Percentiles rank a stretch among this genome's conserved stretches.
Conservation (phyloP, 2,329 filamentous ascomycete species). For the Epichloe amarillans region DNA sequence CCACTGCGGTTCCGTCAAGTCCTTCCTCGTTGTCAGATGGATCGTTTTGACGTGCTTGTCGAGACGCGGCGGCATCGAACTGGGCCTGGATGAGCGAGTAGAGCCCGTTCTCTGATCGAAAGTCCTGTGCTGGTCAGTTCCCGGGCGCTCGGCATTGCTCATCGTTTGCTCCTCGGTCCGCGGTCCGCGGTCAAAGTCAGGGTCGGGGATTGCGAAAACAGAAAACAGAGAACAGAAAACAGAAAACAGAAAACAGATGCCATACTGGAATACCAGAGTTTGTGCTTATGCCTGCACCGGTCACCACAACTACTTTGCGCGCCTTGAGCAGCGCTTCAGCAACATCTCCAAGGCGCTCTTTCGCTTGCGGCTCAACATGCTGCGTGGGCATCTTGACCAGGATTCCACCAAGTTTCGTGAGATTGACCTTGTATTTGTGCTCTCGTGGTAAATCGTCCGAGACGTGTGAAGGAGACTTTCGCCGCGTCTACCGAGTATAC, state of each 20-base stretch:
- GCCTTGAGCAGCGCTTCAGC: conserved; percentile 51
- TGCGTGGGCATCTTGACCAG: conserved; percentile 40
- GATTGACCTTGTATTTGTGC: neutral
- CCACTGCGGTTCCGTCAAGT: conserved; percentile 9
- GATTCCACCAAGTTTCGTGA: neutral
- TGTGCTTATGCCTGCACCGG: conserved; percentile 61
- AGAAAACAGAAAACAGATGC: neutral
- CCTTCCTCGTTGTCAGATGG: conserved; percentile 12
- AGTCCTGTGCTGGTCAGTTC: conserved; percentile 37
- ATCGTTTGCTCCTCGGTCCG: neutral
- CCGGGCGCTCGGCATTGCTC: neutral
- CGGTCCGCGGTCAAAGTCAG: neutral
- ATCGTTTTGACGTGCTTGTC: conserved; percentile 18
- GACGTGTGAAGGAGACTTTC: neutral
- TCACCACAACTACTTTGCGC: conserved; percentile 57
- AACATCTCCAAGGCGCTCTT: conserved; percentile 46
- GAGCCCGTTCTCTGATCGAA: conserved; percentile 58
- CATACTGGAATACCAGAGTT: conserved; percentile 61
- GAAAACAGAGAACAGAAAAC: too few relatives aligned
- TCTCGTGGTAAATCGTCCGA: neutral
- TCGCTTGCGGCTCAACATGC: conserved; percentile 38
- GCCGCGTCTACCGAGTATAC: too few relatives aligned
- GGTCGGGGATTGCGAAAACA: neutral
- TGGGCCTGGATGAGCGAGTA: conserved; percentile 60
- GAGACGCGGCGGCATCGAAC: conserved; percentile 41